Evolutionary conservation across 208 protist genomes (phyloP), one percentile per base, ranked within the genome.

Genomic region (Crithidia fasciculata): DNA sequence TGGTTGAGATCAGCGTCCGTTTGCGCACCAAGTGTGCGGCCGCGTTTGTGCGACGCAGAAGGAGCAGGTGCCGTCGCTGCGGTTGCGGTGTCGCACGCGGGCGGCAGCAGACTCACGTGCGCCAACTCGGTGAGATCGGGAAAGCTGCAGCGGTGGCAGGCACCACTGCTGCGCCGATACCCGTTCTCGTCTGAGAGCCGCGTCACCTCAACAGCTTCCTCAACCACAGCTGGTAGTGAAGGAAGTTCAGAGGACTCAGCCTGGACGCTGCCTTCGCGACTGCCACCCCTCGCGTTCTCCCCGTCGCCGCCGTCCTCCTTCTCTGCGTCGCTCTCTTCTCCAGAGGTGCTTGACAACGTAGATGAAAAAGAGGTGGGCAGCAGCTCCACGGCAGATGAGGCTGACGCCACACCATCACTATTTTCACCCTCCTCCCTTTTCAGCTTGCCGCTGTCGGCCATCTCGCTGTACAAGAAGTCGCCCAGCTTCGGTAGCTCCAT

Each of bases 1-100:
- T 72, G 55, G 36, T 72, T 84, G 74, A 96, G 76, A 65, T 93
- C 85, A 18, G 76, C 57, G 28, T 89, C 87, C 0, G 83, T 91
- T 63, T 96, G 91, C 18, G 84, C 82, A 4, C 54, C 70, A 28
- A 94, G 78, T 3, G 66, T 76, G 50, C 76, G 80, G 57, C 28
- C 47, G 54, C 55, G 8, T 8, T 59, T 57, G 55, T 47, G 39
- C 19, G 40, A 37, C 44, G 16, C 10, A 3, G 13, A 54, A 40
- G n/a, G 39, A 45, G 18, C 5, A 2, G 39, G 16, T 4, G 2
- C 36, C 2, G 13, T 7, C 56, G 8, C 45, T 54, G 18, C 72
- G n/a, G 44, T 39, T 44, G n/a, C 16, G 41, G n/a, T 19, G 41
- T 39, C 18, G 19, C 36, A 8, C 8, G 15, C 15, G 37, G 5